phyloP scores from a whole-genome alignment of 768 basidiomycete genomes.

The Collybia sordida region DNA sequence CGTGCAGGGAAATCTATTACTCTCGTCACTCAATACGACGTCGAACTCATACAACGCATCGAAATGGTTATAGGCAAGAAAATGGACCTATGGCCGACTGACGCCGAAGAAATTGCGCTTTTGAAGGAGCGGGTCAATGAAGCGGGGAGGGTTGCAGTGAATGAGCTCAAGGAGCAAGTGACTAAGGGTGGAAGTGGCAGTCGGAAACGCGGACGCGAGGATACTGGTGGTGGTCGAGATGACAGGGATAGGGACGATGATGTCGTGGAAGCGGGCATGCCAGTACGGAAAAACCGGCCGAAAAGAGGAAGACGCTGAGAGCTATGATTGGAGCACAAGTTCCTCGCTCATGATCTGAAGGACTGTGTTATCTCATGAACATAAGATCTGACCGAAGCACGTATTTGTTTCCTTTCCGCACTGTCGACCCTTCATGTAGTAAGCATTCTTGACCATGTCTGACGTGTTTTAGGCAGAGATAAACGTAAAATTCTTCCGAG shows the following conservation, averaged over 20 bases:
- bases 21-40: slow-evolving; percentile 98
- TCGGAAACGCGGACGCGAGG: slow-evolving; percentile 44
- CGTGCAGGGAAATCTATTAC: slow-evolving; percentile 95
- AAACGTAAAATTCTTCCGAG: neutral
- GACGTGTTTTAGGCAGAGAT: neutral
- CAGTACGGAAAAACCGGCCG: slow-evolving; percentile 52
- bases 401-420: slow-evolving; percentile 65
- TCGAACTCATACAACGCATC: slow-evolving; percentile 93
- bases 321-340: neutral
- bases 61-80: slow-evolving; percentile 91
- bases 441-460: slow-evolving; percentile 75
- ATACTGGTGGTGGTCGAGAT: slow-evolving; percentile 54
- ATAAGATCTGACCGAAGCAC: slow-evolving; percentile 72
- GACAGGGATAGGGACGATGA: slow-evolving; percentile 93
- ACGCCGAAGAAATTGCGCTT: slow-evolving; percentile 85
- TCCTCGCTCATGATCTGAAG: neutral
- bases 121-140: slow-evolving; percentile 88
- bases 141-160: slow-evolving; percentile 74
- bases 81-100: slow-evolving; percentile 85
- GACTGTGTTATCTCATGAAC: slow-evolving; percentile 37
- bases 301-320: slow-evolving; percentile 37
- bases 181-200: slow-evolving; percentile 36
- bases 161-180: slow-evolving; percentile 79
- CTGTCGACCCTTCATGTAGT: slow-evolving; percentile 69
- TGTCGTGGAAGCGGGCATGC: slow-evolving; percentile 87